Evolutionary conservation across 345 rosid species (phyloP).

Genomic region (Camelina laxa): DNA sequence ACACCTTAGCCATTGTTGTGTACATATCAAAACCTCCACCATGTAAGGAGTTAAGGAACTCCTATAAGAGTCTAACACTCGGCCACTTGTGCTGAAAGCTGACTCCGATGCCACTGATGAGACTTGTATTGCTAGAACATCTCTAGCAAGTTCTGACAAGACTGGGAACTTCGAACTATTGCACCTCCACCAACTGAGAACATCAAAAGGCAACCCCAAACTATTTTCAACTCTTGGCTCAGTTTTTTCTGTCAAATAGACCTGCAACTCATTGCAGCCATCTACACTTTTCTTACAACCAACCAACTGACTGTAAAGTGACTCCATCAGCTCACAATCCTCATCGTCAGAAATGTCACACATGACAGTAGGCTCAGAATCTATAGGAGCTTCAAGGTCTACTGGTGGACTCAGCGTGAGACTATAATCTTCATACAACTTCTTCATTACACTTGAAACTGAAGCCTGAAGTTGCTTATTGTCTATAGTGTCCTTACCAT

Average conservation of each 20-base stretch:
- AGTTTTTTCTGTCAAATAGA: background rate
- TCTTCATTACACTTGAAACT: background rate
- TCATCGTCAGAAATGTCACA: background rate
- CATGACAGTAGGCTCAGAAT: background rate
- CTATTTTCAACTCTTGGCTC: background rate
- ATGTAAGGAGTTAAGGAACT: slow-evolving; percentile 1
- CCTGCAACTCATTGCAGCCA: background rate
- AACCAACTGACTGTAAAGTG: background rate
- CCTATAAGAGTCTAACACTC: background rate
- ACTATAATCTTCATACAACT: background rate
- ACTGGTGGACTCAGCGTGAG: background rate
- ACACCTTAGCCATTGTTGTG: background rate
- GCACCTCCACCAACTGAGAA: no score
- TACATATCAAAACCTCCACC: background rate
- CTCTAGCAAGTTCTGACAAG: no score
- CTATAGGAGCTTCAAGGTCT: background rate
- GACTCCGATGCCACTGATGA: background rate
- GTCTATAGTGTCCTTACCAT: background rate
- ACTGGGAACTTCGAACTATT: no score
- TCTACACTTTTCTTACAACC: background rate
- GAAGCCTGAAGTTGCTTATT: background rate
- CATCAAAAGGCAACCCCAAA: no score
- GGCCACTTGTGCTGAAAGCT: background rate
- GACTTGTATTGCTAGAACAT: background rate
- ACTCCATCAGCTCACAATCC: background rate